Evolutionary conservation across 352 stramenopile genomes (phyloP).

Genomic region (Hyaloperonospora arabidopsidis): DNA sequence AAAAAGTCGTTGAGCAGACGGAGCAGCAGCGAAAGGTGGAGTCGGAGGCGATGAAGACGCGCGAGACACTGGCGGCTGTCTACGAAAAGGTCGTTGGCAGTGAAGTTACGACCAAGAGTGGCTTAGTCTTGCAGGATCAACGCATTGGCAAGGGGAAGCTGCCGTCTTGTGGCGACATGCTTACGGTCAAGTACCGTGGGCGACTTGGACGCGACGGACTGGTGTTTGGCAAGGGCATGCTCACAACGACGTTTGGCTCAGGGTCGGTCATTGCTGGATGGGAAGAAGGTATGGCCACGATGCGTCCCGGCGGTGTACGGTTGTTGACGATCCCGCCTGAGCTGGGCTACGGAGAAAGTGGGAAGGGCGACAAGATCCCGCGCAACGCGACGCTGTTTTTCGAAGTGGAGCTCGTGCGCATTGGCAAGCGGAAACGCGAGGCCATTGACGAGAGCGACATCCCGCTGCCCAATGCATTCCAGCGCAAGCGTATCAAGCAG

Average conservation of each 20-base stretch:
- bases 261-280: slow-evolving; percentile 70
- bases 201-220: slow-evolving; percentile 50
- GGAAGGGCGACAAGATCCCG: slow-evolving; percentile 72
- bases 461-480: slow-evolving; percentile 60
- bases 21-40: slow-evolving; percentile 27
- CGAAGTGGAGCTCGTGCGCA: slow-evolving; percentile 69
- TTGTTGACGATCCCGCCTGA: slow-evolving; percentile 55
- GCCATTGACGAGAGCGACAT: slow-evolving; percentile 50
- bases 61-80: slow-evolving; percentile 38
- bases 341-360: slow-evolving; percentile 52
- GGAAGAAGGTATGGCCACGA: slow-evolving; percentile 74
- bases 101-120: slow-evolving; percentile 53
- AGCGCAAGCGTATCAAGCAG: slow-evolving; percentile 56
- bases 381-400: slow-evolving; percentile 72
- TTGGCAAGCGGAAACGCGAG: slow-evolving; percentile 68
- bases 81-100: slow-evolving; percentile 46
- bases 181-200: slow-evolving; percentile 67
- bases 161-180: slow-evolving; percentile 46
- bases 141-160: slow-evolving; percentile 48
- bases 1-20: slow-evolving; percentile 26
- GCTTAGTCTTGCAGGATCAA: slow-evolving; percentile 47
- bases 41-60: slow-evolving; percentile 25
- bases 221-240: slow-evolving; percentile 74
- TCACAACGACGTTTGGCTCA: slow-evolving; percentile 52
- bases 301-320: slow-evolving; percentile 53